Percentiles rank a stretch among this genome's conserved stretches.
Evolutionary conservation across 371 early-diverging fungal species (phyloP).

Genomic region (Rhizomucor miehei): DNA sequence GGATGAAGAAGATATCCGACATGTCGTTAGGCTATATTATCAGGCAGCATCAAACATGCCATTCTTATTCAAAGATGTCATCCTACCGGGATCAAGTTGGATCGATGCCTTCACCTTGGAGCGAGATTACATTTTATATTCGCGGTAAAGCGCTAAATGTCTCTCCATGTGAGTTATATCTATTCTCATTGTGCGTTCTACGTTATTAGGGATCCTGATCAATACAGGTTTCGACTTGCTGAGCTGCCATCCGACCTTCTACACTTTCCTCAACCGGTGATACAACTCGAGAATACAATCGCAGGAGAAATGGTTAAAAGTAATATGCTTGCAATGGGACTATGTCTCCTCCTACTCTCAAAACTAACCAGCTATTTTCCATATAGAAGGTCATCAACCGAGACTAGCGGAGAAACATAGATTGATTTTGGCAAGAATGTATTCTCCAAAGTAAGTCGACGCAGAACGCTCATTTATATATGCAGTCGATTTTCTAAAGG

Average conservation of each 20-base stretch:
- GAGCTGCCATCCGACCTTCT: conserved; percentile 19
- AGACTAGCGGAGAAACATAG: conserved; percentile 3
- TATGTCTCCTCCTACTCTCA: too few species aligned
- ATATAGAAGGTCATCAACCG: conserved; percentile 9
- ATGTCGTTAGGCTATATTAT: conserved; percentile 33
- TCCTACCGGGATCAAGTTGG: conserved; percentile 42
- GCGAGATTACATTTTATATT: conserved; percentile 25
- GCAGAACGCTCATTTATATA: too few species aligned
- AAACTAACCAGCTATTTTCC: too few species aligned
- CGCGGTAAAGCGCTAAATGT: conserved; percentile 25
- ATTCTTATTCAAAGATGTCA: conserved; percentile 20
- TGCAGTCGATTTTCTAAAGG: too few species aligned
- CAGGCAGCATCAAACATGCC: background rate
- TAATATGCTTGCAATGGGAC: too few species aligned
- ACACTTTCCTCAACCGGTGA: background rate
- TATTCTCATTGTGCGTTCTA: too few species aligned
- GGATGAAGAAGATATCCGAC: conserved; percentile 26
- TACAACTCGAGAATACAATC: conserved; percentile 1
- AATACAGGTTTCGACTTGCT: conserved; percentile 30
- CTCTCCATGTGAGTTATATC: background rate
- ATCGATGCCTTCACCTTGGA: conserved; percentile 34
- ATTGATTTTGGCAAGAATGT: conserved; percentile 1
- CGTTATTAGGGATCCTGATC: conserved; percentile 42
- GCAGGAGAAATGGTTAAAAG: conserved; percentile 26
- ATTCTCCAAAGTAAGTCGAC: conserved; percentile 7